Base-by-base conservation (phyloP, 2,329 filamentous ascomycete genomes). In the Aspergillus amoenus region DNA sequence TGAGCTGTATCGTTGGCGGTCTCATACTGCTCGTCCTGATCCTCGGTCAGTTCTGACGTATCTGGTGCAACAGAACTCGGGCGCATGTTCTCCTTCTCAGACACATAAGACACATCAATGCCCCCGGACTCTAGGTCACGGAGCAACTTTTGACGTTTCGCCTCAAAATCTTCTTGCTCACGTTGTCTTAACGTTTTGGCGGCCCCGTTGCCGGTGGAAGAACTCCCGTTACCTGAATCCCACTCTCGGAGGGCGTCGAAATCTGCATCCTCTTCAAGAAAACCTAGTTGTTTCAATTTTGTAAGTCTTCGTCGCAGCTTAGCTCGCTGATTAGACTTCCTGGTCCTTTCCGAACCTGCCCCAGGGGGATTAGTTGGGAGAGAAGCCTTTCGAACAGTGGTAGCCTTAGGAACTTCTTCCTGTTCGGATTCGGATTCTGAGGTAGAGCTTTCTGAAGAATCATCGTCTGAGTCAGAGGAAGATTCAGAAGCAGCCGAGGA, bases 321-420 rank as follows among this genome's bases (percentile, higher is more conserved):
- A 41, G 79, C 78, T 40, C 86, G 78, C 30, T 73, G 66, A 61
- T 89, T 89, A 59, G 84, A 81, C 22, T 73, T 73, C 50, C 79
- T 79, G 0, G 86, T 89, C 17, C 68, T 64, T 21, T 67, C 62
- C 32, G 76, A 77, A 15, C 86, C 86, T 58, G 78, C 52, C 4
- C 79, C 78, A 43, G 83, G 81, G 49, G 79, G 69, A 13, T 70
- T 72, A 32, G 66, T 48, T 37, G 65, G 65, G 18, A 55, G 54
- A 12, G 52, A 44, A 13, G 42, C n/a, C 34, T 61, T 55, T 22
- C 32, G 45, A 43, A 52, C 58, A 11, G 51, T 18, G 1, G 54
- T 37, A 32, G 54, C 65, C 52, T 56, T 65, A 55, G 59, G 27
- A 41, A 56, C 42, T 24, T 64, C 62, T 58, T 70, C 64, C 15